phyloP scores from a whole-genome alignment of 257 asterid genomes.

The Solanum paucissectum region DNA sequence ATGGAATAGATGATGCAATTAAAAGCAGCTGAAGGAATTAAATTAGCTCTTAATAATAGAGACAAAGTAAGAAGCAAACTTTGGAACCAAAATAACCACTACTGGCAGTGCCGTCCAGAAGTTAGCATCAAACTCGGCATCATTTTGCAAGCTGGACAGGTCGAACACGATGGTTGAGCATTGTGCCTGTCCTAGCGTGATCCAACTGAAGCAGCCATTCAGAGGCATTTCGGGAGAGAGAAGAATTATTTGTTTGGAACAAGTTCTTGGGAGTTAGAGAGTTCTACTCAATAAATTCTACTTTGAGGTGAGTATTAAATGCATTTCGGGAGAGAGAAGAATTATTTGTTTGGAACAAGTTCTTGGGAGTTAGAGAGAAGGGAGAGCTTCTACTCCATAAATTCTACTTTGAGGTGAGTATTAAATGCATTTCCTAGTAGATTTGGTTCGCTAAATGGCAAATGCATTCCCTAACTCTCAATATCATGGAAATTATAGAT shows the following conservation, averaged over 20 bases:
- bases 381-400: neutral
- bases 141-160: neutral
- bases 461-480: neutral
- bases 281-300: neutral
- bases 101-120: neutral
- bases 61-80: neutral
- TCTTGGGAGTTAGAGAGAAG: neutral
- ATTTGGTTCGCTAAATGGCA: neutral
- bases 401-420: neutral
- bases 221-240: neutral
- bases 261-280: neutral
- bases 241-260: neutral
- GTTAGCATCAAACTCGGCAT: neutral
- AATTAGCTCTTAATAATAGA: neutral
- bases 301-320: neutral
- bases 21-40: neutral
- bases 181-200: neutral
- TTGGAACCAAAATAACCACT: neutral
- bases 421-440: neutral
- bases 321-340: neutral
- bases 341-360: neutral
- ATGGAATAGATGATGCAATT: neutral
- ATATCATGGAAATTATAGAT: neutral
- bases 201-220: neutral
- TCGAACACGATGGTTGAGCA: neutral